Evolutionary conservation across 441 rosid species (phyloP), one percentile per base, ranked within the genome.

Genomic region (Hura crepitans): DNA sequence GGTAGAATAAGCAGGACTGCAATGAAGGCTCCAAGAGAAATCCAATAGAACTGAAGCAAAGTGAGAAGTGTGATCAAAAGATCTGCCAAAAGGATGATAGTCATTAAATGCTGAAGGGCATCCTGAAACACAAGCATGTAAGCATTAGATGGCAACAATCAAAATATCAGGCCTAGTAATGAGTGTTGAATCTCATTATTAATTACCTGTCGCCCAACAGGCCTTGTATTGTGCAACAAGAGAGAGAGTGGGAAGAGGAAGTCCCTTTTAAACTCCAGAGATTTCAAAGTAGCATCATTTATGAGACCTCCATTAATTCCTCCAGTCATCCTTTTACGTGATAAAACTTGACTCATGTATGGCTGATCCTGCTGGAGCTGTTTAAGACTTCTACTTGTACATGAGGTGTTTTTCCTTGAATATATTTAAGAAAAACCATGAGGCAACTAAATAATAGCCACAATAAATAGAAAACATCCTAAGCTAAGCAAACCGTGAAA

Each of bases 231-330:
- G 80, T 85, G 90, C 77, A 96, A 49, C 74, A 96, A 75, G 46
- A 89, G 93, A 72, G 97, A 89, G 75, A 89, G 74, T 31, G 96
- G 98, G 72, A 84, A 96, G 50, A 90, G 85, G 54, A 83, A 82
- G 72, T 89, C 98, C 82, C 91, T 83, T 74, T 71, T 89, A 77
- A 78, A 88, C 55, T 88, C 91, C 79, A 96, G 76, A 61, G 93
- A 92, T 79, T 79, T 82, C 83, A 96, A 65, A 43, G 92, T 84
- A 77, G 81, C 85, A 65, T 88, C 86, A 74, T 84, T 91, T 75
- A 96, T 84, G 43, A 96, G 84, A 61, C 97, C 96, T 73, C 99
- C 99, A 64, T 89, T 88, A 71, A 91, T 84, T 75, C 98, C 97
- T 60, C 99, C 92, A 2, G 89, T 89, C 78, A 92, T 87, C 84